Evolutionary conservation across 1,139 yeast genomes (phyloP).

Genomic region (Geotrichum restrictum): DNA sequence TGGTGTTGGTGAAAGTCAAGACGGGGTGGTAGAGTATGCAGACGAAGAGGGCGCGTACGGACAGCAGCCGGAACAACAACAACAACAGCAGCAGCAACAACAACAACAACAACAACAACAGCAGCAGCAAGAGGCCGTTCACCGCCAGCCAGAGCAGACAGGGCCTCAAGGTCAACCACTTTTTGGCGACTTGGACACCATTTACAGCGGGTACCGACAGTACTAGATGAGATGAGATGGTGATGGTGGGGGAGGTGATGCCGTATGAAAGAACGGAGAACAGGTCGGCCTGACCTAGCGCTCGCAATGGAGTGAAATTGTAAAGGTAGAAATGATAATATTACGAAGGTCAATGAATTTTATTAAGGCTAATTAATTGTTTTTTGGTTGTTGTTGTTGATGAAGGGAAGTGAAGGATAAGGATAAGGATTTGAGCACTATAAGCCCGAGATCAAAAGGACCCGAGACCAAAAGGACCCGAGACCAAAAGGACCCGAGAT

Average conservation of each 20-base stretch:
- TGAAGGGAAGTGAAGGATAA: too few species aligned
- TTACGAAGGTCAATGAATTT: neutral
- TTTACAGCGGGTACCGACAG: constrained; percentile 30
- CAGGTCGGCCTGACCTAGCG: too few species aligned
- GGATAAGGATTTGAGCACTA: too few species aligned
- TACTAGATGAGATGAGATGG: too few species aligned
- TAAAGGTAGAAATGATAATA: neutral
- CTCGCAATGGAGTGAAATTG: too few species aligned
- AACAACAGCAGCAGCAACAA: constrained; percentile 13
- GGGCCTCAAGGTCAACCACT: constrained; percentile 6
- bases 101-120: constrained; percentile 15
- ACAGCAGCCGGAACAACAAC: constrained; percentile 19
- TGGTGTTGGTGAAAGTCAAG: constrained; percentile 11
- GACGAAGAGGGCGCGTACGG: constrained; percentile 16
- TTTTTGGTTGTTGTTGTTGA: neutral
- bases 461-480: too few species aligned
- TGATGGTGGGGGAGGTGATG: neutral
- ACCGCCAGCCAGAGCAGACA: constrained; percentile 7
- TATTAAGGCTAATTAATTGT: neutral
- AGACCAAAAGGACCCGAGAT: too few species aligned
- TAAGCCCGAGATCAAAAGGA: too few species aligned
- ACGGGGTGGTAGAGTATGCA: constrained; percentile 9
- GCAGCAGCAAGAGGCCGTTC: constrained; percentile 13
- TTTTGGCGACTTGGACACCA: constrained; percentile 26
- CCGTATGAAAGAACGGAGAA: neutral